phyloP scores from a whole-genome alignment of 1,284 basidiomycete species.

The Puccinia novopanici region DNA sequence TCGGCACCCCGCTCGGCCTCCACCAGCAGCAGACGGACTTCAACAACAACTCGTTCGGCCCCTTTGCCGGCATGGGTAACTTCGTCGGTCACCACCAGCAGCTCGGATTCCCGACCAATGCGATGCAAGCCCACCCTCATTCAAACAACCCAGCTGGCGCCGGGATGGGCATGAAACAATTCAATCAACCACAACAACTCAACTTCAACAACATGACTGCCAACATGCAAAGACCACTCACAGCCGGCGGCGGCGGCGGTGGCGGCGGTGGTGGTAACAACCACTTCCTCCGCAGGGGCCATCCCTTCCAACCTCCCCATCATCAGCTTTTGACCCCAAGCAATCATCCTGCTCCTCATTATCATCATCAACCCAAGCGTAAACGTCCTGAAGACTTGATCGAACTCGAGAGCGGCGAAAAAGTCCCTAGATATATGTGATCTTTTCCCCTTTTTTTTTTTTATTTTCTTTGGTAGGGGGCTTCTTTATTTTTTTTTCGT shows the following conservation, averaged over 20 bases:
- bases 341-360: constrained; percentile 56
- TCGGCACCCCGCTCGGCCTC: constrained; percentile 24
- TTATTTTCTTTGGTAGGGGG: no score
- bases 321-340: constrained; percentile 56
- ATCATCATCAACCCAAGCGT: constrained; percentile 68
- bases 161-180: constrained; percentile 20
- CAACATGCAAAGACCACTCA: constrained; percentile 28
- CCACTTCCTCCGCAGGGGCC: constrained; percentile 1
- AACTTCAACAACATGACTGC: constrained; percentile 43
- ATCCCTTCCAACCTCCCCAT: constrained; percentile 66
- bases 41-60: constrained; percentile 20
- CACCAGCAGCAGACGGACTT: constrained; percentile 28
- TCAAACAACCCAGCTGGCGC: constrained; percentile 24
- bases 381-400: constrained; percentile 78
- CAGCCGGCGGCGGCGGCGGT: constrained; percentile 40
- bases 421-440: constrained; percentile 49
- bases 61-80: background rate
- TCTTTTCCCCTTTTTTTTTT: background rate
- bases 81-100: constrained; percentile 10
- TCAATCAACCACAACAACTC: constrained; percentile 4
- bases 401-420: constrained; percentile 63
- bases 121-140: background rate
- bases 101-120: constrained; percentile 10
- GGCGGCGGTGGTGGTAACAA: constrained; percentile 10
- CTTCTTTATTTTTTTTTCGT: no score